A percentile compares a stretch with the other conserved stretches of the same genome.
Evolutionary conservation across 192 early-diverging fungal genomes (phyloP).

Genomic region (Lobosporangium transversale): DNA sequence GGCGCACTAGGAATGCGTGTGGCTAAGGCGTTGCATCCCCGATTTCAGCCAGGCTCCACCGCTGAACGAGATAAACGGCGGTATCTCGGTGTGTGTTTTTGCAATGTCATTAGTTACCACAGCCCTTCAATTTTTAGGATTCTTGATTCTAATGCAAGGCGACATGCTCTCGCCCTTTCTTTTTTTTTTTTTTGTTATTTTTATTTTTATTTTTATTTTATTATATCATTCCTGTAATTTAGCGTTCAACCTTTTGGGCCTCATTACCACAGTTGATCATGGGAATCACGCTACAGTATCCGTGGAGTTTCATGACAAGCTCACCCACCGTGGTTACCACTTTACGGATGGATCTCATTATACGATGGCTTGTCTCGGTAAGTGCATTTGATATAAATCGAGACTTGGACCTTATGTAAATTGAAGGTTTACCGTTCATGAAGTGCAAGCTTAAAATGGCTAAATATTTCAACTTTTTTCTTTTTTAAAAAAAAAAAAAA

Average conservation of each 20-base stretch:
- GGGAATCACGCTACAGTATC: conserved; percentile 79
- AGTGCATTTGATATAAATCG: too few relatives aligned
- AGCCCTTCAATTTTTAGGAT: not conserved
- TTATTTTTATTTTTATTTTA: too few relatives aligned
- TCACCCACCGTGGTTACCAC: conserved; percentile 77
- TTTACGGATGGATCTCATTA: conserved; percentile 85
- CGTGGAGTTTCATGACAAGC: conserved; percentile 91
- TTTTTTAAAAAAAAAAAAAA: too few relatives aligned
- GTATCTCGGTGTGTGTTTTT: conserved; percentile 59
- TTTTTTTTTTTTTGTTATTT: too few relatives aligned
- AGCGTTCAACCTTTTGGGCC: conserved; percentile 89
- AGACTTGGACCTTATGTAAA: too few relatives aligned
- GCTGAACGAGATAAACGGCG: conserved; percentile 62
- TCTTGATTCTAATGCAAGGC: not conserved
- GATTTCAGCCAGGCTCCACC: conserved; percentile 91
- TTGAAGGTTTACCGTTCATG: too few relatives aligned
- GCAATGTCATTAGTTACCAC: not conserved
- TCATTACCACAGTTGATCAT: conserved; percentile 78
- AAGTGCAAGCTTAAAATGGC: too few relatives aligned
- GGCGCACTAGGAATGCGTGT: conserved; percentile 7
- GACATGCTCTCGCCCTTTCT: too few relatives aligned
- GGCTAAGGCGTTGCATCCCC: conserved; percentile 58
- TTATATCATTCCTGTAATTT: not conserved
- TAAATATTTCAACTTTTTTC: not conserved
- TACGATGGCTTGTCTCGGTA: conserved; percentile 79